Percentiles rank a stretch among this genome's conserved stretches.
phyloP scores from a whole-genome alignment of 78 protist species.

The Dictyostelium brefeldianum region DNA sequence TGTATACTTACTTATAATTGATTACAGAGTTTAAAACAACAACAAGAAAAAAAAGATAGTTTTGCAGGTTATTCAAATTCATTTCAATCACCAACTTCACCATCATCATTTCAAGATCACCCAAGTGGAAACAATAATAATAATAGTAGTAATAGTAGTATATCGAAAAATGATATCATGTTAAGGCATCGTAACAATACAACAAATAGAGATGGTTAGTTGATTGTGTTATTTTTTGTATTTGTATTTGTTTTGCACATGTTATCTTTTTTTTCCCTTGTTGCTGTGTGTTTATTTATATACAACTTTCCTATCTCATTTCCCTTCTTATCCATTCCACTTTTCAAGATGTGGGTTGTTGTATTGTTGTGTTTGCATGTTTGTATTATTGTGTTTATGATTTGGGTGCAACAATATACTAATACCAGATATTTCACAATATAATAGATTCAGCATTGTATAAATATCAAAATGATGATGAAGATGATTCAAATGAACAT shows the following conservation, averaged over 20 bases:
- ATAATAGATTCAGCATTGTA: conserved; percentile 41
- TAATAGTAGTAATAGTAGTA: conserved; percentile 10
- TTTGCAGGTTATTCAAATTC: conserved; percentile 29
- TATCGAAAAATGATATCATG: conserved; percentile 19
- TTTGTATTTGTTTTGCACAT: too few relatives aligned
- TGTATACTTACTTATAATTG: not conserved
- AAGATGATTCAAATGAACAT: conserved; percentile 24
- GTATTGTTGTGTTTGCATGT: not conserved
- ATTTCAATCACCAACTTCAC: not conserved
- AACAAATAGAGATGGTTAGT: conserved; percentile 70
- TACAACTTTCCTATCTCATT: not conserved
- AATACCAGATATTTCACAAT: not conserved
- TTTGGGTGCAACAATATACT: too few relatives aligned
- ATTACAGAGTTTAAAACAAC: conserved; percentile 67
- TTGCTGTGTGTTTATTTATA: not conserved
- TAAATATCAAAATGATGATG: conserved; percentile 45
- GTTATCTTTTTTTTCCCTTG: not conserved
- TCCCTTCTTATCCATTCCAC: not conserved
- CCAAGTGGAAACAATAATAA: not conserved
- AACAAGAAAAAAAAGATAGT: conserved; percentile 73
- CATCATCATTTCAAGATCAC: not conserved
- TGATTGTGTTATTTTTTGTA: not conserved
- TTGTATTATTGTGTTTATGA: too few relatives aligned
- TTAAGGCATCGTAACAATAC: conserved; percentile 49
- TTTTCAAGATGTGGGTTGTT: not conserved